These are phyloP conservation scores for Osmanthus fragrans DNA, from an alignment of 257 asterid genomes.

Conservation along the genomic window DNA sequence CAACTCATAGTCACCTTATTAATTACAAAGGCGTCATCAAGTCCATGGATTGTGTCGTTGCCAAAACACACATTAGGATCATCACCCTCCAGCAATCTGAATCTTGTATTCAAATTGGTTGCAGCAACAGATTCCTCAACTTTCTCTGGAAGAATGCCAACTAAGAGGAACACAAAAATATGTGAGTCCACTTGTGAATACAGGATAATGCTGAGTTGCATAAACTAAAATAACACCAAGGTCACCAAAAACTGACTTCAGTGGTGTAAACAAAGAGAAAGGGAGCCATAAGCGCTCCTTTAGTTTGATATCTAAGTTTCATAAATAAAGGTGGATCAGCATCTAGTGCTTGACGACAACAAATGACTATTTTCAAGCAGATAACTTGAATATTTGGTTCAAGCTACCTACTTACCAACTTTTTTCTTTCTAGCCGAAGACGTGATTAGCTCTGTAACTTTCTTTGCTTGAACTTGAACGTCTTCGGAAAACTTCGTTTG, in stretches of 20 bases:
- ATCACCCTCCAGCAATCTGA: constrained; percentile 55
- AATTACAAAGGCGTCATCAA: constrained; percentile 25
- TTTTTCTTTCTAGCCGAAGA: constrained; percentile 89
- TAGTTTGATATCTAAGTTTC: background rate
- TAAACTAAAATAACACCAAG: constrained; percentile 7
- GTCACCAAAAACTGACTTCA: background rate
- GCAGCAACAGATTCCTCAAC: constrained; percentile 47
- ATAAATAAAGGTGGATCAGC: background rate
- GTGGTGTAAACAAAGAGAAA: background rate
- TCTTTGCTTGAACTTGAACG: constrained; percentile 61
- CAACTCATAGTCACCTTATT: constrained; percentile 46
- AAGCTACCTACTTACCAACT: constrained; percentile 48
- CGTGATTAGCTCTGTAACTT: constrained; percentile 74
- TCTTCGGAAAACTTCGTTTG: constrained; percentile 63
- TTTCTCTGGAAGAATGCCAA: constrained; percentile 45
- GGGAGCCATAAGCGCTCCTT: background rate
- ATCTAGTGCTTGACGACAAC: constrained; percentile 1
- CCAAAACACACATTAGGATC: constrained; percentile 43
- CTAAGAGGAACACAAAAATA: constrained; percentile 44
- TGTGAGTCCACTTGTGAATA: constrained; percentile 23
- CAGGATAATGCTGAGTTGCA: constrained; percentile 12
- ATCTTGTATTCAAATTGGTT: constrained; percentile 54
- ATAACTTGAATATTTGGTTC: too few relatives aligned
- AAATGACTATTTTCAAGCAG: background rate
- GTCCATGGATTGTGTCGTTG: constrained; percentile 34